phyloP scores from a whole-genome alignment of 164 flowering plant genomes.

The Euptelea pleiosperma region DNA sequence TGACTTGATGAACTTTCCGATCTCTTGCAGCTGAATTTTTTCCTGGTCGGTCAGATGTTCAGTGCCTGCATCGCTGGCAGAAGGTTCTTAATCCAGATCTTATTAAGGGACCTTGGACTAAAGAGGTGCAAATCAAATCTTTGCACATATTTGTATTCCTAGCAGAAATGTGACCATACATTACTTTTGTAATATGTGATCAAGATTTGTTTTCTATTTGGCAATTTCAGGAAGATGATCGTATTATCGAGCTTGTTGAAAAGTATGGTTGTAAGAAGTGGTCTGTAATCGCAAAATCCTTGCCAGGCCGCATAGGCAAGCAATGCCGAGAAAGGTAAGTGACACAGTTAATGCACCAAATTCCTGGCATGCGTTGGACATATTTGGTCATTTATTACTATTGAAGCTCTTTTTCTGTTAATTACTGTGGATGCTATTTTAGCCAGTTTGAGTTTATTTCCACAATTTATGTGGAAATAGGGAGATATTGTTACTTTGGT shows the following conservation, averaged over 20 bases:
- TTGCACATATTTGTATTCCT: too few species aligned
- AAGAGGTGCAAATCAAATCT: constrained; percentile 45
- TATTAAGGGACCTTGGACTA: constrained; percentile 77
- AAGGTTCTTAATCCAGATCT: constrained; percentile 77
- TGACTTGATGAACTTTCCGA: constrained; percentile 3
- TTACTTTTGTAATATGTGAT: too few species aligned
- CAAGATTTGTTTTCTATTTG: background rate
- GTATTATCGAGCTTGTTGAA: constrained; percentile 43
- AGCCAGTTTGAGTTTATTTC: too few species aligned
- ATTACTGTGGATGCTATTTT: too few species aligned
- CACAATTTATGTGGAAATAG: too few species aligned
- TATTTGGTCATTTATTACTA: background rate
- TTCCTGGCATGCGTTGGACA: background rate
- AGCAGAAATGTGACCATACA: background rate
- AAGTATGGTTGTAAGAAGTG: constrained; percentile 52
- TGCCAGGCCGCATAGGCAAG: constrained; percentile 82
- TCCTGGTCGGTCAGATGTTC: constrained; percentile 56
- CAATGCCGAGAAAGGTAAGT: constrained; percentile 61
- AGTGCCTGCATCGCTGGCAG: constrained; percentile 89
- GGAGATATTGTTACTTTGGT: too few species aligned
- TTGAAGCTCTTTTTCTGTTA: too few species aligned
- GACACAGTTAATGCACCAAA: background rate
- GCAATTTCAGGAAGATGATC: constrained; percentile 63
- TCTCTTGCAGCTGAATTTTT: constrained; percentile 47
- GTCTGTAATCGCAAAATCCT: constrained; percentile 59